Conservation (phyloP, 2,329 filamentous ascomycete species). For the Aphanoascus verrucosus region DNA sequence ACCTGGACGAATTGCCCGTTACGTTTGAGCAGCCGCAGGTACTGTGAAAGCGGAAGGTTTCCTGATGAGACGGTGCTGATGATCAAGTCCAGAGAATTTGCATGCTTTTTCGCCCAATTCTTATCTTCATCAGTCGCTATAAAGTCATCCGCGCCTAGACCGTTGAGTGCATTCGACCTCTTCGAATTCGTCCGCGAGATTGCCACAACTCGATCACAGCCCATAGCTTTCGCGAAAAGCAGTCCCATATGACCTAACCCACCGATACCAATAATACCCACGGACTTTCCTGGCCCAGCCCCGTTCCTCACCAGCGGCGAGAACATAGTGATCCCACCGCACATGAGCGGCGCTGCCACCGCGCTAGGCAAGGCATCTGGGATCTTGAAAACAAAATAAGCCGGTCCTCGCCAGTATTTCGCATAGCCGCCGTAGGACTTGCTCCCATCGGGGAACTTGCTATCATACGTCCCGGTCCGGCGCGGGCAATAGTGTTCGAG, state of each 20-base stretch:
- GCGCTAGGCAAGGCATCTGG: constrained; percentile 41
- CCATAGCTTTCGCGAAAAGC: constrained; percentile 59
- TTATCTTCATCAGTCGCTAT: constrained; percentile 49
- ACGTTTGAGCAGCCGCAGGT: constrained; percentile 49
- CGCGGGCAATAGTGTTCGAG: constrained; percentile 34
- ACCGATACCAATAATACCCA: constrained; percentile 62
- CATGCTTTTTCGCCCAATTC: constrained; percentile 43
- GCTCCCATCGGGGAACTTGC: constrained; percentile 26
- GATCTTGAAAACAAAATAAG: constrained; percentile 51
- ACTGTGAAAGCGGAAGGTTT: constrained; percentile 53
- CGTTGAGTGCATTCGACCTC: constrained; percentile 40
- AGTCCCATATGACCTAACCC: constrained; percentile 65
- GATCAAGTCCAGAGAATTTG: constrained; percentile 44
- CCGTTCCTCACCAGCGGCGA: constrained; percentile 57
- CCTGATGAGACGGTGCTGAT: constrained; percentile 48
- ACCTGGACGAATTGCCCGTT: constrained; percentile 56
- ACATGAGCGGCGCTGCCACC: constrained; percentile 59
- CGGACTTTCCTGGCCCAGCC: constrained; percentile 57
- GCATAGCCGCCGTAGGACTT: constrained; percentile 59
- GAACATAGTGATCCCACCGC: constrained; percentile 65
- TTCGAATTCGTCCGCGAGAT: constrained; percentile 45
- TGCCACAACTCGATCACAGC: constrained; percentile 51
- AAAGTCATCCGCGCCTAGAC: constrained; percentile 45
- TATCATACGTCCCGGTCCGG: constrained; percentile 31
- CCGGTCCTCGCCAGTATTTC: constrained; percentile 44